Percentiles rank a stretch among this genome's conserved stretches.
Conservation (phyloP, 768 basidiomycete species). For the Podaxis mareebaensis region DNA sequence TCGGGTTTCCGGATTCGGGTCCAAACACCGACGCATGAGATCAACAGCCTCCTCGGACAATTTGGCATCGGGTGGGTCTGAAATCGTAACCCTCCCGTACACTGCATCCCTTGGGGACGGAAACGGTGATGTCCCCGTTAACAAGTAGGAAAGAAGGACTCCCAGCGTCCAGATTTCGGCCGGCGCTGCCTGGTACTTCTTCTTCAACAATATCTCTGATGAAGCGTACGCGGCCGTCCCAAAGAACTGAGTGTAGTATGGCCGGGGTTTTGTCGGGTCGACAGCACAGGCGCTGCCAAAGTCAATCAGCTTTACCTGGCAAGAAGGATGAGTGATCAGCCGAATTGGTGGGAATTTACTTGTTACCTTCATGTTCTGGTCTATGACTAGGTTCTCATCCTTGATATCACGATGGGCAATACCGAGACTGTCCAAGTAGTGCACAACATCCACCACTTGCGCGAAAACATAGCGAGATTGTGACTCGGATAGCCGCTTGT, state of each 20-base stretch:
- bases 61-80: slow-evolving; percentile 36
- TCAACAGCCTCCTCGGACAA: slow-evolving; percentile 53
- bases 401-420: slow-evolving; percentile 97
- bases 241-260: slow-evolving; percentile 79
- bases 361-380: slow-evolving; percentile 64
- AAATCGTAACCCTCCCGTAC: slow-evolving; percentile 59
- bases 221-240: slow-evolving; percentile 96
- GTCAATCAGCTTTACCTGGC: slow-evolving; percentile 90
- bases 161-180: slow-evolving; percentile 97
- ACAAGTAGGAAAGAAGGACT: slow-evolving; percentile 90
- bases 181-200: slow-evolving; percentile 87
- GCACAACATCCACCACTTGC: slow-evolving; percentile 85
- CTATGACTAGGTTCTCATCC: slow-evolving; percentile 91
- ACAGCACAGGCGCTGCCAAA: slow-evolving; percentile 88
- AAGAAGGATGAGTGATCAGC: slow-evolving; percentile 2
- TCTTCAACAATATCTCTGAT: slow-evolving; percentile 88
- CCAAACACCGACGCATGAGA: slow-evolving; percentile 76
- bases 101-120: slow-evolving; percentile 83
- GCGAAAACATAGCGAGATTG: slow-evolving; percentile 82
- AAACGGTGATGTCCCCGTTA: slow-evolving; percentile 93
- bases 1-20: slow-evolving; percentile 78
- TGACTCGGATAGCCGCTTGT: slow-evolving; percentile 76
- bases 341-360: slow-evolving; percentile 19
- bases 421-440: slow-evolving; percentile 78
- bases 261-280: slow-evolving; percentile 60